Evolutionary conservation across 2,329 filamentous ascomycete species (phyloP).

Genomic region (Magnaporthiopsis rhizophila): DNA sequence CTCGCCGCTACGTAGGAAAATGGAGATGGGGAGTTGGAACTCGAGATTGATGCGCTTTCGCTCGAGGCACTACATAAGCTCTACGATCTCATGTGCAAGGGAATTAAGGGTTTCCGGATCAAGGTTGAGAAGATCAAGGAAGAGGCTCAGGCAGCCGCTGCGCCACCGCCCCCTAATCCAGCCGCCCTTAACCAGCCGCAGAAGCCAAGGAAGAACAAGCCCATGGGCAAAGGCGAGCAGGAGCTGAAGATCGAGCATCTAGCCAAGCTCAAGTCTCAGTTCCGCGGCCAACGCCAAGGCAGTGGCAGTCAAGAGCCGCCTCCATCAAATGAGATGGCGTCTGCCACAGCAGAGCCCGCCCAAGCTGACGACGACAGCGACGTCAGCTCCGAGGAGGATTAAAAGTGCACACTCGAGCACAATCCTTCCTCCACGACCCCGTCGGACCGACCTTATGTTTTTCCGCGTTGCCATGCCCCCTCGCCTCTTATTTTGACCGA

Average conservation of each 20-base stretch:
- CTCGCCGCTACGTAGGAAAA: constrained; percentile 35
- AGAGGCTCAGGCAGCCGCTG: constrained; percentile 16
- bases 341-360: constrained; percentile 24
- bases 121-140: constrained; percentile 23
- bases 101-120: constrained; percentile 27
- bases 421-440: neutral
- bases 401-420: neutral
- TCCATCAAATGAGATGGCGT: constrained; percentile 26
- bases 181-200: constrained; percentile 24
- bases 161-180: constrained; percentile 15
- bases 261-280: constrained; percentile 48
- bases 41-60: constrained; percentile 51
- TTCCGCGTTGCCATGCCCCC: neutral
- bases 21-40: constrained; percentile 49
- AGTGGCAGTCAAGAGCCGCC: constrained; percentile 39
- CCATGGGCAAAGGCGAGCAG: constrained; percentile 66
- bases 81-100: constrained; percentile 34
- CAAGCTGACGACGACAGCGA: constrained; percentile 45
- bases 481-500: neutral
- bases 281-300: constrained; percentile 28
- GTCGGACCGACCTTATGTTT: neutral
- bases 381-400: constrained; percentile 38
- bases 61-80: constrained; percentile 46
- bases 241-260: constrained; percentile 58
- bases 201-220: constrained; percentile 67